Base-by-base conservation (phyloP, 2,329 filamentous ascomycete species). In the Xylariales sp. region DNA sequence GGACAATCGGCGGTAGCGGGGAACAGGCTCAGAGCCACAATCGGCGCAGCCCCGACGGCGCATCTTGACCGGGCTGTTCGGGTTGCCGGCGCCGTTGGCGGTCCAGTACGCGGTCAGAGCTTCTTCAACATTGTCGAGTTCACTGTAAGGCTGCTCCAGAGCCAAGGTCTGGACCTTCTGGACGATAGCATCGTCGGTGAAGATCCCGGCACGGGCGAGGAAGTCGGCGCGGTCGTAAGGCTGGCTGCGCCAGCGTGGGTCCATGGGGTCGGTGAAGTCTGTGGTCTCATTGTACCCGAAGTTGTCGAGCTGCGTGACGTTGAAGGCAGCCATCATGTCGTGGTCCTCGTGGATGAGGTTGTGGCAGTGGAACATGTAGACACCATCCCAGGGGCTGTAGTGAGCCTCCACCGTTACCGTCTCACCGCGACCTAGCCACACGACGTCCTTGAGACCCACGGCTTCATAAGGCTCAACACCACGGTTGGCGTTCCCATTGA, bases 381-480 rank as follows among this genome's bases (percentile, higher is more conserved):
- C 55, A 7, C 76, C 76, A 37, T 72, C 67, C 40, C 40, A 42
- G 3, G 40, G 40, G 15, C 31, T 37, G 14, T 39, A 42, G 13
- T 66, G 61, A 3, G 72, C 73, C 27, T 72, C 61, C 1, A 76
- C 71, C 6, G 62, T 59, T 11, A 74, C 69, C 1, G 57, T 66
- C 55, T 80, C 76, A 14, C 67, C 66, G 1, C 55, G 56, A 7
- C 65, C 69, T 2, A 81, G 60, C 63, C 73, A 72, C 2, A 78
- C 73, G 2, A 77, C 70, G 46, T 81, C 76, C 54, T 81, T 79
- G 16, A 77, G 63, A 0, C 71, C 75, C 6, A 15, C 13, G 2
- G 29, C 15, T 55, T 81, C 76, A 45, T 80, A 80, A 0, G 70
- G 63, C 43, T 63, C 48, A 5, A 78, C 66, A 11, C 48, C 51